A percentile compares a stretch with the other conserved stretches of the same genome.
Evolutionary conservation across 495 filamentous ascomycete species (phyloP).

Genomic region (Halenospora varia): DNA sequence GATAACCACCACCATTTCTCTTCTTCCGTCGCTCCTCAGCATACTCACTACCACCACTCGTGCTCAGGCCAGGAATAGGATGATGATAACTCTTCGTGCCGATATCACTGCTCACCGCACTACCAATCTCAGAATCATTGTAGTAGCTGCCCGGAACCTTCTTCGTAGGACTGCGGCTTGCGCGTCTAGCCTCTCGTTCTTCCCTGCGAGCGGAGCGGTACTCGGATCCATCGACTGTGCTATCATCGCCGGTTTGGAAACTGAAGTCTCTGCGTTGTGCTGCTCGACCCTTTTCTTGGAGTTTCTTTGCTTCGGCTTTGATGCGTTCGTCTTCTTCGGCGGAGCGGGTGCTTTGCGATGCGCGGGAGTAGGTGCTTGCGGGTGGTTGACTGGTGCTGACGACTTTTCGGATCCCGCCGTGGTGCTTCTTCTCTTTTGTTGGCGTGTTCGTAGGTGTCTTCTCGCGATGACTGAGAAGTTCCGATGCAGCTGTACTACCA

Average conservation of each 20-base stretch:
- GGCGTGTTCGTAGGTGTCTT: slow-evolving; percentile 50
- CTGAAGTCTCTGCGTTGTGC: slow-evolving; percentile 42
- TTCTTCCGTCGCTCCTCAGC: slow-evolving; percentile 41
- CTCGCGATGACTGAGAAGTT: slow-evolving; percentile 40
- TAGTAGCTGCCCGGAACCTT: slow-evolving; percentile 19
- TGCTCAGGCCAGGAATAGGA: slow-evolving; percentile 67
- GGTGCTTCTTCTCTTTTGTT: slow-evolving; percentile 27
- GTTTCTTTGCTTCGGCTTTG: slow-evolving; percentile 42
- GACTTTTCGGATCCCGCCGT: slow-evolving; percentile 49
- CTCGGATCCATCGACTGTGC: slow-evolving; percentile 32
- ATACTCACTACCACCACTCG: slow-evolving; percentile 38
- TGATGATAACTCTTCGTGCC: slow-evolving; percentile 83
- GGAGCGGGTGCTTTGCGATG: neutral
- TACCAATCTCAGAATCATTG: slow-evolving; percentile 12
- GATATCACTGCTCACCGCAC: slow-evolving; percentile 50
- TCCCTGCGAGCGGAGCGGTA: slow-evolving; percentile 32
- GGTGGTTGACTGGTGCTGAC: slow-evolving; percentile 45
- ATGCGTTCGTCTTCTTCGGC: slow-evolving; percentile 36
- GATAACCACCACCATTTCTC: slow-evolving; percentile 21
- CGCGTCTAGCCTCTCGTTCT: slow-evolving; percentile 43
- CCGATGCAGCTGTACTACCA: slow-evolving; percentile 15
- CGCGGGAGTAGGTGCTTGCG: neutral
- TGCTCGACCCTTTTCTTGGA: slow-evolving; percentile 38
- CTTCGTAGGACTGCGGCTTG: slow-evolving; percentile 23
- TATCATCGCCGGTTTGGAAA: slow-evolving; percentile 42